phyloP scores from a whole-genome alignment of 78 protist species.

The Polysphondylium violaceum region DNA sequence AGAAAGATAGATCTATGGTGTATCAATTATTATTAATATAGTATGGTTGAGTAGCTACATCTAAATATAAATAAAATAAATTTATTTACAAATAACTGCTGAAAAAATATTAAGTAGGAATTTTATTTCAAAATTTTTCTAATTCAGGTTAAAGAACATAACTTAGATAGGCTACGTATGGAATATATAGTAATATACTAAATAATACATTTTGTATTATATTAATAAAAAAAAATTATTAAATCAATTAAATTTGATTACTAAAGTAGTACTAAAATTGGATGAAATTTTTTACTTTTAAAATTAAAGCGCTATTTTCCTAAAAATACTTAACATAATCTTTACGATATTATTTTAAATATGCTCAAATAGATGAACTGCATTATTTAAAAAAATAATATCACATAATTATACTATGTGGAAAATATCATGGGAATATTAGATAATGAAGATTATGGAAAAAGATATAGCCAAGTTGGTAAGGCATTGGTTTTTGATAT shows the following conservation, averaged over 20 bases:
- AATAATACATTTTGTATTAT: not conserved
- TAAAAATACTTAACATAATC: too few species aligned
- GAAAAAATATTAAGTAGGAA: conserved; percentile 22
- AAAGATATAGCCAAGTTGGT: conserved; percentile 40
- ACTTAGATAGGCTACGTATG: conserved; percentile 31
- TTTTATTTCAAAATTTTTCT: conserved; percentile 1
- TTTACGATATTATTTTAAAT: not conserved
- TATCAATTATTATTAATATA: conserved; percentile 1
- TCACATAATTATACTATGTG: not conserved
- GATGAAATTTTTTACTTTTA: not conserved
- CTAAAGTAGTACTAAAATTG: conserved; percentile 15
- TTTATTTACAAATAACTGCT: conserved; percentile 18
- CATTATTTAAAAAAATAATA: not conserved
- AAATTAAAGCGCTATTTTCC: too few species aligned
- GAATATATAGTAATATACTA: conserved; percentile 5
- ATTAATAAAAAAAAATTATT: not conserved
- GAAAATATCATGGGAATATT: conserved; percentile 18
- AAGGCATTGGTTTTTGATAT: conserved; percentile 38
- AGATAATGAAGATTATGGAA: not conserved
- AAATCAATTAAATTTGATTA: not conserved
- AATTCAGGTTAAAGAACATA: conserved; percentile 14
- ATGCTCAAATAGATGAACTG: not conserved
- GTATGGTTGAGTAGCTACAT: conserved; percentile 5
- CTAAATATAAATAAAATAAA: not conserved
- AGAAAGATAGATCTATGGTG: conserved; percentile 12